Conservation (phyloP, 176 grass and related monocot genomes). For the Eremochloa ophiuroides region DNA sequence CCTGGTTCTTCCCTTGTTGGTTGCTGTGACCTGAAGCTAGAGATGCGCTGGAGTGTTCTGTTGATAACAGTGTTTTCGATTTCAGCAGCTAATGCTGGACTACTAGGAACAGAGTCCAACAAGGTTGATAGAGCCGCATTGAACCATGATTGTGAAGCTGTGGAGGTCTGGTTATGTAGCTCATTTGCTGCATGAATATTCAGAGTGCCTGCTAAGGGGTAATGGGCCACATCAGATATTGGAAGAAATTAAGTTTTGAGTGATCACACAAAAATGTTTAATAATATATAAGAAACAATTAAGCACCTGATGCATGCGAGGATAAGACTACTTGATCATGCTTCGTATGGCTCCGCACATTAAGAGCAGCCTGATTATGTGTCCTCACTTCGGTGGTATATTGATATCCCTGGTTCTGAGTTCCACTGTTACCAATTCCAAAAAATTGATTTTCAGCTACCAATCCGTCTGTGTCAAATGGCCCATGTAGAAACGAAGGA, state of each 20-base stretch:
- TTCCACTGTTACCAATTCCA: slow-evolving; percentile 33
- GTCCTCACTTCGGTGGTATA: slow-evolving; percentile 42
- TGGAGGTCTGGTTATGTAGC: slow-evolving; percentile 13
- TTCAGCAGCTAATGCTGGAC: slow-evolving; percentile 82
- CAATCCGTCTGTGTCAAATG: slow-evolving; percentile 28
- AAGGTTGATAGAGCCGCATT: slow-evolving; percentile 50
- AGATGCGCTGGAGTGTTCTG: slow-evolving; percentile 65
- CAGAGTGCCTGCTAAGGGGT: slow-evolving; percentile 35
- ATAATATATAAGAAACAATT: background rate
- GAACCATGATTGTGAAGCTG: slow-evolving; percentile 59
- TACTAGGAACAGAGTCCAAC: slow-evolving; percentile 70
- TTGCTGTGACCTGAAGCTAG: slow-evolving; percentile 71
- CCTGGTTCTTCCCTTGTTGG: slow-evolving; percentile 26
- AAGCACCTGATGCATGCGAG: slow-evolving; percentile 63
- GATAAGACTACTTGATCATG: slow-evolving; percentile 39
- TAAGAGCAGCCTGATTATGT: slow-evolving; percentile 40
- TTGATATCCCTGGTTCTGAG: slow-evolving; percentile 31
- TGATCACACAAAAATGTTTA: background rate
- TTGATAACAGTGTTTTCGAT: slow-evolving; percentile 64
- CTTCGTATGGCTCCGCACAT: slow-evolving; percentile 25
- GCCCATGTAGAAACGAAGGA: slow-evolving; percentile 41
- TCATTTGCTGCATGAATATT: slow-evolving; percentile 35
- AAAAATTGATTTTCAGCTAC: slow-evolving; percentile 38
- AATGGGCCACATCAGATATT: slow-evolving; percentile 12
- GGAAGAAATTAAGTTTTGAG: background rate